Conservation (phyloP, 116 monocot species). For the Posidonia oceanica region DNA sequence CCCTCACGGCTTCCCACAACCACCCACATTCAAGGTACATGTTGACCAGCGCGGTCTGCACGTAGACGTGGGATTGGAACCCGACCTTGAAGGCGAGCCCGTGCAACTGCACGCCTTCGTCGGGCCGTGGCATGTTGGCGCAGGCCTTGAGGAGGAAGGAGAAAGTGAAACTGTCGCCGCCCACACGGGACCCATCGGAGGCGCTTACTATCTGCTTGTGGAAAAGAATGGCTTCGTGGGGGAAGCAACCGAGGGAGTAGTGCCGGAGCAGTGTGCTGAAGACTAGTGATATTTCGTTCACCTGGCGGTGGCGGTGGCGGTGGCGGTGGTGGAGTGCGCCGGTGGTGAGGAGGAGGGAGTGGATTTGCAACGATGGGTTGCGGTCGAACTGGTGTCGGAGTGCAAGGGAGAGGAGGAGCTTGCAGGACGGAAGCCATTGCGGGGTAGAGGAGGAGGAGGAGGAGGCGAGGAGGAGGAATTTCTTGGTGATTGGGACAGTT, state of each 20-base stretch:
- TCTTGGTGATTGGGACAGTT: too few species aligned
- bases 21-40: slow-evolving; percentile 35
- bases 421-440: not conserved
- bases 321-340: not conserved
- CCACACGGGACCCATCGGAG: not conserved
- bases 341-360: slow-evolving; percentile 8
- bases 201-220: not conserved
- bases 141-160: slow-evolving; percentile 53
- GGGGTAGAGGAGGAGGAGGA: too few species aligned
- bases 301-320: not conserved
- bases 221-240: slow-evolving; percentile 19
- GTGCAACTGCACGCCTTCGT: slow-evolving; percentile 34
- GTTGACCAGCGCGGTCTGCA: slow-evolving; percentile 43
- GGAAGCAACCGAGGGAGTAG: slow-evolving; percentile 12
- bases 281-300: not conserved
- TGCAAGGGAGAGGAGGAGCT: slow-evolving; percentile 1
- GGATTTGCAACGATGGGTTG: slow-evolving; percentile 9
- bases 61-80: slow-evolving; percentile 31
- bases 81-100: slow-evolving; percentile 32
- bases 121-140: slow-evolving; percentile 14
- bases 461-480: too few species aligned
- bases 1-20: slow-evolving; percentile 19
- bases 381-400: slow-evolving; percentile 4
- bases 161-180: slow-evolving; percentile 44
- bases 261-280: slow-evolving; percentile 13